These are phyloP conservation scores for Paraphoma chrysanthemicola DNA, from an alignment of 2,329 filamentous ascomycete genomes.

Conservation along the genomic window DNA sequence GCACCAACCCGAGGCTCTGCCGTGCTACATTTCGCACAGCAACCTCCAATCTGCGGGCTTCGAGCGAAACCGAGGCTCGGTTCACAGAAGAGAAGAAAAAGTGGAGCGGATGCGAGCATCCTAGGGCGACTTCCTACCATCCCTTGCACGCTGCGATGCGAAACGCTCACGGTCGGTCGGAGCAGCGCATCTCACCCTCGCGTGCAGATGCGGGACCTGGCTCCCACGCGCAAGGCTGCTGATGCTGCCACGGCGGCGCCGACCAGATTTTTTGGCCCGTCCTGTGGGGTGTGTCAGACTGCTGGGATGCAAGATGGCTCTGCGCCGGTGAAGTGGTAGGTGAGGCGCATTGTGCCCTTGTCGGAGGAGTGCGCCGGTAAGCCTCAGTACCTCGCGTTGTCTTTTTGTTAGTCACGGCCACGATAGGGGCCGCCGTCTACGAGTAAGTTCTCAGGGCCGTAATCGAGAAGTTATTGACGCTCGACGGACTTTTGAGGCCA, in stretches of 20 bases:
- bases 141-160: not conserved
- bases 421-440: not conserved
- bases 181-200: not conserved
- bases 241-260: not conserved
- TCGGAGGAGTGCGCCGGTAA: conserved; percentile 1
- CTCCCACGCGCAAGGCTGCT: not conserved
- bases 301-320: not conserved
- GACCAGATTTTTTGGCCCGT: not conserved
- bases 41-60: not conserved
- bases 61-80: not conserved
- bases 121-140: not conserved
- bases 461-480: not conserved
- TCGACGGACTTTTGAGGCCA: not conserved
- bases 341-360: conserved; percentile 1
- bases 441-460: not conserved
- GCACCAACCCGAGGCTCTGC: conserved; percentile 1
- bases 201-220: not conserved
- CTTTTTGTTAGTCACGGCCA: conserved; percentile 3
- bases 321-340: conserved; percentile 5
- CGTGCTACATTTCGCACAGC: not conserved
- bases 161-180: conserved; percentile 1
- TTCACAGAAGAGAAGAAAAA: conserved; percentile 1
- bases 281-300: not conserved
- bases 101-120: not conserved
- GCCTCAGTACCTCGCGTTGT: not conserved